These are phyloP conservation scores for Golovinomyces cichoracearum DNA, from an alignment of 2,329 filamentous ascomycete species.

Conservation along the genomic window DNA sequence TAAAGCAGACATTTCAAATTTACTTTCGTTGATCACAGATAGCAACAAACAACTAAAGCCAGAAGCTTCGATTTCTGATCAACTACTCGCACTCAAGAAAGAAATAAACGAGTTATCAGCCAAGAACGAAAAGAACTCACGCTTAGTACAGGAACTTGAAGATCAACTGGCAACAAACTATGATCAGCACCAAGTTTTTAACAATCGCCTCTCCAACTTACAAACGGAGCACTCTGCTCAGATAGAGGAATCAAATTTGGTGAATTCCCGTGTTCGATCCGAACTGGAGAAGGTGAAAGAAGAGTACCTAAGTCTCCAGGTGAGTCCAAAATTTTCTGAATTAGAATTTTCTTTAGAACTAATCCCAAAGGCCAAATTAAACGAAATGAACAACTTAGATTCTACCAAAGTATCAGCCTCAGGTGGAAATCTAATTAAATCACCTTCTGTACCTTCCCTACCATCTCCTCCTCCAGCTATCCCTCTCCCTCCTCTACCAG, in stretches of 20 bases:
- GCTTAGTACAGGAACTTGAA: constrained; percentile 82
- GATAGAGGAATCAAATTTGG: constrained; percentile 51
- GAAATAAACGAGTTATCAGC: constrained; percentile 35
- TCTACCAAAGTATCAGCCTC: constrained; percentile 26
- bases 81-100: constrained; percentile 36
- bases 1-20: constrained; percentile 26
- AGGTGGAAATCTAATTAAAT: constrained; percentile 38
- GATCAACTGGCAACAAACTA: constrained; percentile 89
- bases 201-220: constrained; percentile 62
- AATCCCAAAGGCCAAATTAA: constrained; percentile 29
- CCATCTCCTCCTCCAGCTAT: constrained; percentile 89
- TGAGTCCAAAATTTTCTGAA: constrained; percentile 7
- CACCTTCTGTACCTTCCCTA: constrained; percentile 52
- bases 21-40: constrained; percentile 24
- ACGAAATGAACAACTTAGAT: constrained; percentile 23
- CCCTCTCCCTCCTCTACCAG: constrained; percentile 74
- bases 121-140: constrained; percentile 70
- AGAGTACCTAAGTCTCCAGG: constrained; percentile 49
- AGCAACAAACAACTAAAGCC: constrained; percentile 20
- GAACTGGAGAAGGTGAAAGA: constrained; percentile 42
- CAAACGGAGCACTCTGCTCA: constrained; percentile 49
- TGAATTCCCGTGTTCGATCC: constrained; percentile 33
- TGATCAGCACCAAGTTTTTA: constrained; percentile 66
- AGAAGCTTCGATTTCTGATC: constrained; percentile 25
- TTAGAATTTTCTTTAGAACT: neutral